phyloP scores from a whole-genome alignment of 2,329 filamentous ascomycete species.

The Colletotrichum australisinense region DNA sequence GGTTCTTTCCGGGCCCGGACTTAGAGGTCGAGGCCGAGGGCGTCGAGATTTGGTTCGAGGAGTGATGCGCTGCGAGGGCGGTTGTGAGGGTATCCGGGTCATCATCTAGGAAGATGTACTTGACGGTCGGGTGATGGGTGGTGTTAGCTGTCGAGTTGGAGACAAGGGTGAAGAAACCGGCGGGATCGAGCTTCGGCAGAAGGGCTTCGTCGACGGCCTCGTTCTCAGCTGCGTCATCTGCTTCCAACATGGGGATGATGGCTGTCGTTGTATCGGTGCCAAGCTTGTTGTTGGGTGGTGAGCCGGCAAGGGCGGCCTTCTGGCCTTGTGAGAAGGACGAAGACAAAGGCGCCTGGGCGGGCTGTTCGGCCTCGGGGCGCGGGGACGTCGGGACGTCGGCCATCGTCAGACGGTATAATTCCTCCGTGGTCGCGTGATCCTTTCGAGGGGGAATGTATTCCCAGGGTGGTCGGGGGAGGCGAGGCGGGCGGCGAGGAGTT shows the following conservation, averaged over 20 bases:
- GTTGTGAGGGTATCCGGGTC: conserved; percentile 81
- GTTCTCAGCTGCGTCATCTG: not conserved
- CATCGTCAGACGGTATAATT: conserved; percentile 28
- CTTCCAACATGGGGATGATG: not conserved
- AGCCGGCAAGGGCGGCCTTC: not conserved
- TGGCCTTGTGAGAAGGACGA: conserved; percentile 25
- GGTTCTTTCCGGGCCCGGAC: conserved; percentile 34
- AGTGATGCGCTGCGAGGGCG: conserved; percentile 59
- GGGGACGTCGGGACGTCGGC: conserved; percentile 24
- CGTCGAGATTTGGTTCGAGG: conserved; percentile 36
- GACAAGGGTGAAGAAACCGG: conserved; percentile 80
- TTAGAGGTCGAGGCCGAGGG: conserved; percentile 42
- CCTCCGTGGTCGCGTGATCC: not conserved
- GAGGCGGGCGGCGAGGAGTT: not conserved
- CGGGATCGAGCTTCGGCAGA: conserved; percentile 31
- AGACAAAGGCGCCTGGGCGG: not conserved
- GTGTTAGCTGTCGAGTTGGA: conserved; percentile 79
- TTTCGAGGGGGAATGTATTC: not conserved
- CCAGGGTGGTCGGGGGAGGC: not conserved
- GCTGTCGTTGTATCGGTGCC: not conserved
- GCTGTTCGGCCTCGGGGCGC: conserved; percentile 20
- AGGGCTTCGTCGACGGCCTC: not conserved
- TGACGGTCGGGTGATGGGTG: conserved; percentile 85
- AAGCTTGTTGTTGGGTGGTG: not conserved
- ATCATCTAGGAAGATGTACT: conserved; percentile 95